Evolutionary conservation across 371 early-diverging fungal species (phyloP), one percentile per base, ranked within the genome.

Genomic region (Mucor circinelloides): DNA sequence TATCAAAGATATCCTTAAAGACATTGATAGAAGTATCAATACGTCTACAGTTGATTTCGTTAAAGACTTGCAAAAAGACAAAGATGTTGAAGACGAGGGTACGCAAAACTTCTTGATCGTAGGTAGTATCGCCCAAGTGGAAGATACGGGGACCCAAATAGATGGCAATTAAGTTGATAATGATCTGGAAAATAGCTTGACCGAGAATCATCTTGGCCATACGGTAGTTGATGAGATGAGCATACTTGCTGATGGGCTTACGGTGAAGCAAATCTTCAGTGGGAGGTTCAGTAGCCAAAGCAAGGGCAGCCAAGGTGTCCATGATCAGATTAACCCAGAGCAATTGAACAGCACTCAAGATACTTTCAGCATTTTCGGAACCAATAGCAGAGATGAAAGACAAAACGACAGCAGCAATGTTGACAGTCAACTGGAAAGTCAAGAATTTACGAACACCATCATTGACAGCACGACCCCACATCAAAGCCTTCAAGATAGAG

Each of bases 251-350:
- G 31, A 91, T 87, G 1, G 99, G 99, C 50, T 82, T 82, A 52
- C 96, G 90, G 8, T 91, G 72, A 42, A 98, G 80, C 30, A 97
- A 74, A 3, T 91, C 94, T 38, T 94, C 83, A 67, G 96, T 97
- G 17, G 97, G 91, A 13, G 98, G 98, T 77, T 99, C 97, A 80
- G 99, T 97, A 31, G 98, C 98, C 56, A 99, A 89, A 12, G 99
- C 97, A 2, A 97, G 93, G 30, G 99, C 99, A 30, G 99, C 99
- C 62, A 97, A 85, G 13, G 98, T 98, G 79, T 99, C 99, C 59
- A 98, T 99, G 17, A 99, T 97, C 73, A 99, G 78, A 75, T 99
- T 99, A 56, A 98, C 98, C 97, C 98, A 98, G 50, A 99, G 85
- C 25, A 99, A 85, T 80, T 99, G 99, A 36, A 98, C 97, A 50